phyloP scores from a whole-genome alignment of 768 basidiomycete species.

The Royoungia palumana region DNA sequence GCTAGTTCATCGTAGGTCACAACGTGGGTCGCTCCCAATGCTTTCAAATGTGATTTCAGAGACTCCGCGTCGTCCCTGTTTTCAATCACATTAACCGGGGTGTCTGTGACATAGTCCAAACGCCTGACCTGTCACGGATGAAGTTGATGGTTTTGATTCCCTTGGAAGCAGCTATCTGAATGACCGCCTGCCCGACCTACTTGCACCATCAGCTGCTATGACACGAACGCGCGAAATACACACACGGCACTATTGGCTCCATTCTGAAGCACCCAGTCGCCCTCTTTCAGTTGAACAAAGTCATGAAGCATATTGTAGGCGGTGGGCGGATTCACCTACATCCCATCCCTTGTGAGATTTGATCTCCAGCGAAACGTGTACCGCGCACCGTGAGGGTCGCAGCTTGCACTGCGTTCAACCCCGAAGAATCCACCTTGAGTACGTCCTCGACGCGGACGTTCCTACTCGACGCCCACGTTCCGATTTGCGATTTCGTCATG shows the following conservation, averaged over 20 bases:
- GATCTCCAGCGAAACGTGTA: not conserved
- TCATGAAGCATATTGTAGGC: slow-evolving; percentile 80
- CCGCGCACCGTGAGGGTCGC: slow-evolving; percentile 74
- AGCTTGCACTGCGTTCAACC: slow-evolving; percentile 58
- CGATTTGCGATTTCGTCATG: slow-evolving; percentile 62
- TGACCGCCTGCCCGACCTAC: slow-evolving; percentile 80
- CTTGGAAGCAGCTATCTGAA: slow-evolving; percentile 73
- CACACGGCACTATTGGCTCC: slow-evolving; percentile 81
- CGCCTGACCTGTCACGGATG: slow-evolving; percentile 62
- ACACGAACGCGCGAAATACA: slow-evolving; percentile 1
- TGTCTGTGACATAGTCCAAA: not conserved
- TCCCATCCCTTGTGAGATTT: no score
- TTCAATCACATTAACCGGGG: not conserved
- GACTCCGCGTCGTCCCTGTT: slow-evolving; percentile 51
- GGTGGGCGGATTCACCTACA: slow-evolving; percentile 76
- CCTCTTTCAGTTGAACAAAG: slow-evolving; percentile 58
- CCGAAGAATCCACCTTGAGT: slow-evolving; percentile 51
- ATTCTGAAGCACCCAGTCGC: slow-evolving; percentile 84
- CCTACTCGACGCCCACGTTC: slow-evolving; percentile 67
- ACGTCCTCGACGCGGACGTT: slow-evolving; percentile 57
- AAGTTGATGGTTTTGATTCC: slow-evolving; percentile 80
- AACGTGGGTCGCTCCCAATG: slow-evolving; percentile 73
- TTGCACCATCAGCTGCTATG: slow-evolving; percentile 1
- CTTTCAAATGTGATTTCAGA: slow-evolving; percentile 48
- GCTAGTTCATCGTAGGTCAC: slow-evolving; percentile 72